Percentiles rank a stretch among this genome's conserved stretches.
phyloP scores from a whole-genome alignment of 176 grass and related monocot genomes.

The Rhynchospora tenuis region DNA sequence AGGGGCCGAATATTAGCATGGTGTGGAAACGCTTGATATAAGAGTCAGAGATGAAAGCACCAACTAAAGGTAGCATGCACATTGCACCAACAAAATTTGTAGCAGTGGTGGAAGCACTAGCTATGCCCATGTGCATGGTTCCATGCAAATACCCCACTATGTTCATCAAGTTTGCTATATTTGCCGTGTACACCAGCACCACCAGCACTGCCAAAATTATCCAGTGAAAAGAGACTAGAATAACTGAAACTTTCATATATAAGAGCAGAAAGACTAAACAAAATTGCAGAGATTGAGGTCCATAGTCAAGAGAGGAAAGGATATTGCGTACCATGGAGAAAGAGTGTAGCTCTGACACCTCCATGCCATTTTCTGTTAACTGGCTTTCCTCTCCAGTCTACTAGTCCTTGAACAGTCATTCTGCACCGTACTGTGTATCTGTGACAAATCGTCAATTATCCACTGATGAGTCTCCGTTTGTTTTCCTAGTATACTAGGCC shows the following conservation, averaged over 20 bases:
- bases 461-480: not conserved
- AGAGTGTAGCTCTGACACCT: slow-evolving; percentile 43
- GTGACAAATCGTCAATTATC: not conserved
- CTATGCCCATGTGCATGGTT: slow-evolving; percentile 57
- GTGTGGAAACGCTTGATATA: slow-evolving; percentile 54
- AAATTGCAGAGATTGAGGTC: not conserved
- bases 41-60: slow-evolving; percentile 67
- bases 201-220: slow-evolving; percentile 30
- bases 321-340: slow-evolving; percentile 41
- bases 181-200: slow-evolving; percentile 29
- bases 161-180: slow-evolving; percentile 45
- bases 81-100: slow-evolving; percentile 36
- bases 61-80: slow-evolving; percentile 45
- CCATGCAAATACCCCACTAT: slow-evolving; percentile 48
- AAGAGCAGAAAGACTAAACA: too few species aligned
- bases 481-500: not conserved
- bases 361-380: slow-evolving; percentile 46
- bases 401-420: slow-evolving; percentile 40
- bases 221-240: not conserved
- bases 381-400: slow-evolving; percentile 50
- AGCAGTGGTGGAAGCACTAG: slow-evolving; percentile 30
- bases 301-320: not conserved
- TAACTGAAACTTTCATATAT: too few species aligned
- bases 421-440: not conserved
- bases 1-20: slow-evolving; percentile 42